Conservation (phyloP, 129 eudicot species). For the Ambrosia artemisiifolia region DNA sequence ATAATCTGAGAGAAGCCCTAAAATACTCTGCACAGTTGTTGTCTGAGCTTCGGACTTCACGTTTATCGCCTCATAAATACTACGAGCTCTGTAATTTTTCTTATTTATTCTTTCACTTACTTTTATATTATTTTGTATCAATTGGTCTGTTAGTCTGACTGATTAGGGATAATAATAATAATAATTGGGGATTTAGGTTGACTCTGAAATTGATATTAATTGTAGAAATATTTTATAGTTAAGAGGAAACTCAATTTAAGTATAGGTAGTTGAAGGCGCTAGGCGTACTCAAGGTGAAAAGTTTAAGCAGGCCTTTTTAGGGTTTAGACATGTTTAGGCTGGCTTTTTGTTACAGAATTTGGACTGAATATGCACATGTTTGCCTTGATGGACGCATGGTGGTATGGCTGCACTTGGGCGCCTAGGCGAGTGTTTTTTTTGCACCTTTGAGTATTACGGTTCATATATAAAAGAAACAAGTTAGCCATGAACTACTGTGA, state of each 20-base stretch:
- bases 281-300: too few relatives aligned
- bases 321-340: too few relatives aligned
- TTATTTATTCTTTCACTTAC: neutral
- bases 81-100: conserved; percentile 73
- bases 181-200: conserved; percentile 15
- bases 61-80: conserved; percentile 90
- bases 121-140: neutral
- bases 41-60: conserved; percentile 94
- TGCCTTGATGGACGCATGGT: too few relatives aligned
- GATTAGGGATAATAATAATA: neutral
- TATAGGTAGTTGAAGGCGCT: neutral
- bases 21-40: conserved; percentile 85
- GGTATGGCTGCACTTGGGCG: too few relatives aligned
- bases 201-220: conserved; percentile 18
- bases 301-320: too few relatives aligned
- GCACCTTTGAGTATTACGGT: too few relatives aligned
- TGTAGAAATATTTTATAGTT: neutral
- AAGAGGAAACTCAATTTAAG: neutral
- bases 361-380: too few relatives aligned
- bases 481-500: neutral
- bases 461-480: neutral
- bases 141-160: neutral
- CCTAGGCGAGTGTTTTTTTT: too few relatives aligned
- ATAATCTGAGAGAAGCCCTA: conserved; percentile 92
- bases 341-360: too few relatives aligned